These are phyloP conservation scores for Prunella vulgaris DNA, from an alignment of 257 asterid species.

Conservation along the genomic window DNA sequence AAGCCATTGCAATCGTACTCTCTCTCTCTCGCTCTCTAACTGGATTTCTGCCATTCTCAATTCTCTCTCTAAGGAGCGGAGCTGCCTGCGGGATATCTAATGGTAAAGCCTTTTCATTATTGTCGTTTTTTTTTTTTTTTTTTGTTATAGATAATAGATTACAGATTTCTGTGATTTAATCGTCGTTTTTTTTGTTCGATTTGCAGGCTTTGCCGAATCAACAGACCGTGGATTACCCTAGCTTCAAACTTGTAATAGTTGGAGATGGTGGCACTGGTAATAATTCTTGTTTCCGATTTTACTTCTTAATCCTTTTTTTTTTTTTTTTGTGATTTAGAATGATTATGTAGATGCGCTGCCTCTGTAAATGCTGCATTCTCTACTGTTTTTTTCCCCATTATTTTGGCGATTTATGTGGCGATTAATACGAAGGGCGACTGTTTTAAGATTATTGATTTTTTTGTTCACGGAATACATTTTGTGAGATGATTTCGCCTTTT, in stretches of 20 bases:
- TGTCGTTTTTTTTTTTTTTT: too few species aligned
- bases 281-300: neutral
- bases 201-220: conserved; percentile 61
- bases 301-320: neutral
- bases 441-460: neutral
- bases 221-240: conserved; percentile 71
- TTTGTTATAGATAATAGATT: too few species aligned
- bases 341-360: neutral
- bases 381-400: neutral
- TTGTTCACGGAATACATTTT: neutral
- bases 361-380: too few species aligned
- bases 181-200: neutral
- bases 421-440: neutral
- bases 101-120: conserved; percentile 11
- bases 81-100: neutral
- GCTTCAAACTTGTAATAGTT: conserved; percentile 78
- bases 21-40: conserved; percentile 1
- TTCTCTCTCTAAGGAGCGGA: neutral
- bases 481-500: neutral
- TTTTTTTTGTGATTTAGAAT: neutral
- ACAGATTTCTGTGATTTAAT: neutral
- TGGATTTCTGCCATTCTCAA: neutral
- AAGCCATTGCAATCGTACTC: neutral
- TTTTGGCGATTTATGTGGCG: neutral
- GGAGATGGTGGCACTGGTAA: conserved; percentile 83